phyloP scores from a whole-genome alignment of 2,329 filamentous ascomycete genomes.

The Hypoxylon sp. region DNA sequence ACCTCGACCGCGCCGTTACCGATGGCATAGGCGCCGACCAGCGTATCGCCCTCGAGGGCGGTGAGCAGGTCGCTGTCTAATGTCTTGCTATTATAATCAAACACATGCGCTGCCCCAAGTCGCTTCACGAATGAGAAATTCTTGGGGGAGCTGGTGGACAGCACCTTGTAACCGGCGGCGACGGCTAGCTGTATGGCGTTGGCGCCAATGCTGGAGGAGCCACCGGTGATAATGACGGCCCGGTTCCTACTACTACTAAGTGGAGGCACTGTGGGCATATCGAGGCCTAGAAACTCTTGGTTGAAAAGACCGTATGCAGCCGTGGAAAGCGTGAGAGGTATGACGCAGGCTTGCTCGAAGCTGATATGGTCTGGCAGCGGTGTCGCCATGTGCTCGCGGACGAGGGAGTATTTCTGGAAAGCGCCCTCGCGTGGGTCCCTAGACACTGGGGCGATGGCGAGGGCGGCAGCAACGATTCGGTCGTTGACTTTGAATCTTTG shows the following conservation, averaged over 20 bases:
- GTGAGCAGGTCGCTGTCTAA: slow-evolving; percentile 49
- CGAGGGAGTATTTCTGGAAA: slow-evolving; percentile 22
- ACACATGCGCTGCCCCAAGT: slow-evolving; percentile 58
- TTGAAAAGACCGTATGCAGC: slow-evolving; percentile 18
- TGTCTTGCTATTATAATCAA: slow-evolving; percentile 57
- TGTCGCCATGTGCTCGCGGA: slow-evolving; percentile 9
- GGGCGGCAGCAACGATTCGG: too few species aligned
- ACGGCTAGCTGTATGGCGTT: slow-evolving; percentile 60
- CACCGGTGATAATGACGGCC: slow-evolving; percentile 17
- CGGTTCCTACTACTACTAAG: not conserved
- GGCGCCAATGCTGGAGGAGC: slow-evolving; percentile 14
- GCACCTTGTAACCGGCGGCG: slow-evolving; percentile 60
- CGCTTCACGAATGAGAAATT: slow-evolving; percentile 58
- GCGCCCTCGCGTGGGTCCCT: slow-evolving; percentile 4
- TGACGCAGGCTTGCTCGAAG: slow-evolving; percentile 15
- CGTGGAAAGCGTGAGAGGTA: slow-evolving; percentile 8
- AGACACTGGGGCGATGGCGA: too few species aligned
- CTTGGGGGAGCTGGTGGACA: slow-evolving; percentile 56
- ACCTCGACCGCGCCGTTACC: slow-evolving; percentile 30
- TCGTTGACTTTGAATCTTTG: too few species aligned
- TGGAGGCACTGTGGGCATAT: not conserved
- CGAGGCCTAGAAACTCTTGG: not conserved
- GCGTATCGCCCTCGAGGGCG: slow-evolving; percentile 20
- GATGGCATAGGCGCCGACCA: slow-evolving; percentile 43
- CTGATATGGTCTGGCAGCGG: slow-evolving; percentile 10